Base-by-base conservation (phyloP, 1,284 basidiomycete genomes). In the Ceratobasidium sp. region DNA sequence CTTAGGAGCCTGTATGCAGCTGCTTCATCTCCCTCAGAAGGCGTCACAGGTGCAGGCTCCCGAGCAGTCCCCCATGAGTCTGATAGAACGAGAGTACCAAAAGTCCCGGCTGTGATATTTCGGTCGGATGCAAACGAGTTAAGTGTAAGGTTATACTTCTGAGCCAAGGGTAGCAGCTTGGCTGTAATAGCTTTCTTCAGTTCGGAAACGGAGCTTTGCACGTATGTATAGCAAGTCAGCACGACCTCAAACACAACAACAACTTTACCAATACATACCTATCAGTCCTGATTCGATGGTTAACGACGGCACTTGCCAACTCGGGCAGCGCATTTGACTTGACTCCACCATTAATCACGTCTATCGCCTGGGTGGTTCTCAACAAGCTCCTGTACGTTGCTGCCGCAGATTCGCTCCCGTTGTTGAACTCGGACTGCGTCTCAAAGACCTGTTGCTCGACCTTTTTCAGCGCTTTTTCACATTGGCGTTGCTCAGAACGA, bases 311-410 rank as follows among this genome's bases (percentile, higher is more conserved):
- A 75, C 80, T 83, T 0, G 85, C 85, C 71, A 80, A 80, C 78
- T 89, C 88, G 0, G 88, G 88, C 0, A 89, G 81, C 1, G 87
- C 87, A 75, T 89, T 89, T 62, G 84, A 82, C 80, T 92, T 92
- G 50, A 90, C 87, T 16, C 91, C 90, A 2, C 90, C 90, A 5
- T 82, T 77, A 50, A 92, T 84, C 6, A 92, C 78, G 76, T 90
- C 89, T 45, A 88, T 83, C 1, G 91, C 91, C 77, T 91, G 89
- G 0, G 90, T 91, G 1, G 90, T 93, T 32, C 85, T 82, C 16
- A 89, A 80, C 28, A 87, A 76, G 72, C 83, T 84, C 80, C 80
- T 67, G 81, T 78, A 6, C 3, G 79, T 30, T 12, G 28, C 41
- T 12, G 59, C 73, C 39, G 14, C 39, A 8, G n/a, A 34, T n/a